Base-by-base conservation (phyloP, 176 grass and related monocot genomes). In the Avena eriantha region DNA sequence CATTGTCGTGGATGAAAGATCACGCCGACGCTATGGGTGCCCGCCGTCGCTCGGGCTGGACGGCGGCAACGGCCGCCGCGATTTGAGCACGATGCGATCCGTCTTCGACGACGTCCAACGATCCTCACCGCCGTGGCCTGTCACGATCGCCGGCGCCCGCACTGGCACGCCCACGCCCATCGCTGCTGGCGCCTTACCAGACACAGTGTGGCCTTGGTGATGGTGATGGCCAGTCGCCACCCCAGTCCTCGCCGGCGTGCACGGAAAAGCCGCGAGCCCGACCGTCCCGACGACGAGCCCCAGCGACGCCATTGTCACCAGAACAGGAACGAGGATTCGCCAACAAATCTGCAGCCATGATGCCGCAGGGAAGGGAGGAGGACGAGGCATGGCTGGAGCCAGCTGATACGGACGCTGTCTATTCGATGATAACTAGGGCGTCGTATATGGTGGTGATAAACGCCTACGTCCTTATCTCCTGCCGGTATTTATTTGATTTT, bases 1-100 rank as follows among this genome's bases (percentile, higher is more conserved):
- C 34, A 35, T 35, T 35, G 34, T 35, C 34, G 34, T 35, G 34
- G 34, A 35, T 35, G 34, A 35, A 35, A 35, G 34, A 78, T 33
- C 21, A 11, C 34, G 18, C 11, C 19, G 33, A 11, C 54, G 76
- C 33, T 85, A 85, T 55, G 81, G 16, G 73, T 86, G 88, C 1
- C 72, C 79, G 2, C 72, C 55, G 21, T 61, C 21, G 79, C 88
- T 90, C 7, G 88, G 83, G 50, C 88, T 71, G 29, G 83, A 90
- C 71, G 83, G 88, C 64, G 63, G 81, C 64, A 88, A 55, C 43
- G 54, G n/a, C n/a, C 60, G 43, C 35, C 63, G 61, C 29, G 53
- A 47, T 31, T 10, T 72, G 7, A n/a, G 11, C 31, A 19, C 29
- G 5, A 7, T 59, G 2, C 4, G 6, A 2, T 6, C 67, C 17